Conservation (phyloP, 257 asterid genomes). For the Solanum phureja region DNA sequence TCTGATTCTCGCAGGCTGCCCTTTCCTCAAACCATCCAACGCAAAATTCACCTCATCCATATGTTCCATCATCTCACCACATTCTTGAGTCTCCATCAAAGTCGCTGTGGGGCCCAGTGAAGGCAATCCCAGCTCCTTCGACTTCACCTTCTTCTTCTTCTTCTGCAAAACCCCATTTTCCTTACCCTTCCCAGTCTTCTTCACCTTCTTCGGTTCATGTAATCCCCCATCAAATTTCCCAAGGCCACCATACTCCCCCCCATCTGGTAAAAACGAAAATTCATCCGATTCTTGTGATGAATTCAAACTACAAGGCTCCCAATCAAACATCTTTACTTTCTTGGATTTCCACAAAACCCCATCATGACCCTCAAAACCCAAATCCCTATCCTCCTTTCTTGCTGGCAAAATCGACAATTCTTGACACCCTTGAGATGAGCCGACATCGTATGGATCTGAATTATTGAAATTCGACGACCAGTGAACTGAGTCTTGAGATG, state of each 20-base stretch:
- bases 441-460: constrained; percentile 24
- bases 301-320: constrained; percentile 24
- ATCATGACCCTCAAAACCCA: constrained; percentile 29
- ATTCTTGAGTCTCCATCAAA: constrained; percentile 86
- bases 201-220: constrained; percentile 28
- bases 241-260: not conserved
- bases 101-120: constrained; percentile 41
- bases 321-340: constrained; percentile 33
- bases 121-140: constrained; percentile 23
- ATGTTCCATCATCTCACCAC: constrained; percentile 86
- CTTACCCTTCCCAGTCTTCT: constrained; percentile 20
- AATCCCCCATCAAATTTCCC: constrained; percentile 9
- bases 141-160: constrained; percentile 38
- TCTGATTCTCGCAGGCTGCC: constrained; percentile 55
- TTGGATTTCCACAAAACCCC: constrained; percentile 36
- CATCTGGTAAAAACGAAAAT: constrained; percentile 17
- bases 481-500: constrained; percentile 48
- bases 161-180: constrained; percentile 32
- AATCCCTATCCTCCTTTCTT: constrained; percentile 20
- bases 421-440: constrained; percentile 21
- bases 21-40: constrained; percentile 81
- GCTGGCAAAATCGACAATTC: constrained; percentile 26
- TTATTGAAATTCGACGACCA: constrained; percentile 19
- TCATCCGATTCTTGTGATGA: constrained; percentile 44
- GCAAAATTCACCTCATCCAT: constrained; percentile 88